Base-by-base conservation (phyloP, 768 basidiomycete genomes). In the Pleurotus salmoneostramineus region DNA sequence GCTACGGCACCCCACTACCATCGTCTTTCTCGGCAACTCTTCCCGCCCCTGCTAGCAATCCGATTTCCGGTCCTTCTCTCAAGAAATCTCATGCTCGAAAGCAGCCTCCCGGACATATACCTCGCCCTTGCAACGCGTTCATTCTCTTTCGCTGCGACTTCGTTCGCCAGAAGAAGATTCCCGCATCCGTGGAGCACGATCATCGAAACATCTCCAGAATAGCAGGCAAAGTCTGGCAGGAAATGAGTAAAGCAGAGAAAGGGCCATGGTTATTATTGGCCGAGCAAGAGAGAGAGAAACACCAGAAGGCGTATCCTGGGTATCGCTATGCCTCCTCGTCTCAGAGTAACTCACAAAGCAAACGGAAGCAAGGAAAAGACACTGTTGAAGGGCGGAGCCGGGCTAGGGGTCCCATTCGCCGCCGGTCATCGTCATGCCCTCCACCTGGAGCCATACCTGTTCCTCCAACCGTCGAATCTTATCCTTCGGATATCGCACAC, bases 101-200 rank as follows among this genome's bases (percentile, higher is more conserved):
- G 43, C 79, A 77, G 54, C 77, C 81, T 1, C 56, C 65, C 4
- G 79, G 74, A 4, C 89, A 89, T 65, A 80, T 90, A 40, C 85
- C 86, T 14, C 83, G 90, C 31, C 88, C 89, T 0, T 75, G 85
- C 12, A 91, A 91, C 68, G 85, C 89, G 0, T 92, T 92, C 71
- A 90, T 92, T 62, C 79, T 91, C 60, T 92, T 89, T 67, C 80
- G 90, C 43, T 88, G 83, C 66, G 83, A 90, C 66, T 84, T 89
- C 55, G 83, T 88, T 12, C 78, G 82, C 51, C 83, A 87, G 60
- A 77, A 83, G 55, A 78, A 82, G 60, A 74, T 82, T 48, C 82
- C 85, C 0, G 66, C 73, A 7, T 69, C 73, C 43, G 79, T 83
- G 2, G 84, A 88, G 67, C 76, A 76, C 12, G 81, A 89, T 62